Evolutionary conservation across 371 early-diverging fungal genomes (phyloP).

Genomic region (Lichtheimia hyalospora): DNA sequence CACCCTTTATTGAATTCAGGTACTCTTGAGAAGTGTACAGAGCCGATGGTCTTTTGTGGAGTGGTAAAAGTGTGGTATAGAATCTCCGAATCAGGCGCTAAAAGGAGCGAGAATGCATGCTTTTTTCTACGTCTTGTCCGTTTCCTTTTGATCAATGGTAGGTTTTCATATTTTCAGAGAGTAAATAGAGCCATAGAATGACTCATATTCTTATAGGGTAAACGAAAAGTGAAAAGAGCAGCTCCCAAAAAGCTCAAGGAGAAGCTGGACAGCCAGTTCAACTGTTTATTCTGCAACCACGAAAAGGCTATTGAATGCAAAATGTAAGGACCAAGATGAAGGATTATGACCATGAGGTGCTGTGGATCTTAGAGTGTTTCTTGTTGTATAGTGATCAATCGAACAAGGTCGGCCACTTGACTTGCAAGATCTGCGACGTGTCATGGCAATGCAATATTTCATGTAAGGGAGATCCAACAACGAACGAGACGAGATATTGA

Average conservation of each 20-base stretch:
- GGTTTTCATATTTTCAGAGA: too few species aligned
- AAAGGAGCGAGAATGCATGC: too few species aligned
- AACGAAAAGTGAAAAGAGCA: constrained; percentile 84
- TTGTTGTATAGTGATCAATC: constrained; percentile 37
- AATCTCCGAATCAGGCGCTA: too few species aligned
- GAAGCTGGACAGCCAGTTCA: constrained; percentile 78
- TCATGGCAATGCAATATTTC: constrained; percentile 67
- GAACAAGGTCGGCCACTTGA: constrained; percentile 63
- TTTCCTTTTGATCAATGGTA: too few species aligned
- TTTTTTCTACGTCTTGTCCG: too few species aligned
- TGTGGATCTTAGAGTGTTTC: background rate
- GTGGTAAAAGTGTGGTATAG: too few species aligned
- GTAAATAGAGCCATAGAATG: too few species aligned
- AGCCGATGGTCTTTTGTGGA: too few species aligned
- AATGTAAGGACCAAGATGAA: constrained; percentile 51
- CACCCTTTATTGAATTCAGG: too few species aligned
- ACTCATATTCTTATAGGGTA: constrained; percentile 57
- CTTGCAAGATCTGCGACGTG: constrained; percentile 78
- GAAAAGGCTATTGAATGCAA: constrained; percentile 79
- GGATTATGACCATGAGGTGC: background rate
- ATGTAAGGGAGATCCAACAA: constrained; percentile 45
- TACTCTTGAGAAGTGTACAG: too few species aligned
- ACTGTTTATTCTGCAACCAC: constrained; percentile 92
- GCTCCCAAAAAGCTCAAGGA: constrained; percentile 68
- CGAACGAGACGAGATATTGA: background rate